Evolutionary conservation across 2,329 filamentous ascomycete genomes (phyloP).

Genomic region (Lecanicillium sp.): DNA sequence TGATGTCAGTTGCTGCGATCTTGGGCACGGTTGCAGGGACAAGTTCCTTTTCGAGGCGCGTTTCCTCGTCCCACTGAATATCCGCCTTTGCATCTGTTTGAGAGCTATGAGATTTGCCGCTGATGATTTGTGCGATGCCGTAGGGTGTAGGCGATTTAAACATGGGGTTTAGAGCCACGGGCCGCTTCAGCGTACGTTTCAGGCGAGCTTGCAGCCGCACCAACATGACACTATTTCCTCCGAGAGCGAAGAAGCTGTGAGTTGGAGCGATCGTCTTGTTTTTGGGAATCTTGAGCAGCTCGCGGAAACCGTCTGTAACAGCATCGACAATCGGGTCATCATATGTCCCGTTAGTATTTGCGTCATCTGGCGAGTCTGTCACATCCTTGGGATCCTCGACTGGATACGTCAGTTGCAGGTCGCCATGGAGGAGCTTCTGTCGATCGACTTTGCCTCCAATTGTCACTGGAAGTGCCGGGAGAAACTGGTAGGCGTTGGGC

Average conservation of each 20-base stretch:
- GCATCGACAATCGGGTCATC: conserved; percentile 47
- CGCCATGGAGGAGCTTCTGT: background rate
- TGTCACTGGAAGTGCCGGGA: conserved; percentile 12
- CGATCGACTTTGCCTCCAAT: conserved; percentile 17
- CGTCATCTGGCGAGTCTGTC: background rate
- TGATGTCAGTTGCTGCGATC: conserved; percentile 9
- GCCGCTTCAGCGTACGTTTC: conserved; percentile 17
- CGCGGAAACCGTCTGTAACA: background rate
- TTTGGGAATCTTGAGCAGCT: background rate
- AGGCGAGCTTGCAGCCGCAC: conserved; percentile 16
- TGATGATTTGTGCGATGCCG: conserved; percentile 25
- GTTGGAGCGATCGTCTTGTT: background rate
- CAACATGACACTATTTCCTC: conserved; percentile 17
- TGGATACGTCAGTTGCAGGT: background rate
- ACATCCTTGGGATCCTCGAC: background rate
- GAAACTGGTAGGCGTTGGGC: conserved; percentile 15
- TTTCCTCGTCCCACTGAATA: background rate
- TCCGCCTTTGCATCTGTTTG: background rate
- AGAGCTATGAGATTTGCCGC: background rate
- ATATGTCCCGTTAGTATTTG: conserved; percentile 36
- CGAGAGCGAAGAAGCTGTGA: conserved; percentile 17
- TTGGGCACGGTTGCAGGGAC: conserved; percentile 15
- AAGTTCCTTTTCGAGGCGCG: conserved; percentile 10
- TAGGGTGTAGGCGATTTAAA: conserved; percentile 15
- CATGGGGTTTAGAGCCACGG: conserved; percentile 14